phyloP scores from a whole-genome alignment of 768 basidiomycete genomes.

The Termitomyces sp. region DNA sequence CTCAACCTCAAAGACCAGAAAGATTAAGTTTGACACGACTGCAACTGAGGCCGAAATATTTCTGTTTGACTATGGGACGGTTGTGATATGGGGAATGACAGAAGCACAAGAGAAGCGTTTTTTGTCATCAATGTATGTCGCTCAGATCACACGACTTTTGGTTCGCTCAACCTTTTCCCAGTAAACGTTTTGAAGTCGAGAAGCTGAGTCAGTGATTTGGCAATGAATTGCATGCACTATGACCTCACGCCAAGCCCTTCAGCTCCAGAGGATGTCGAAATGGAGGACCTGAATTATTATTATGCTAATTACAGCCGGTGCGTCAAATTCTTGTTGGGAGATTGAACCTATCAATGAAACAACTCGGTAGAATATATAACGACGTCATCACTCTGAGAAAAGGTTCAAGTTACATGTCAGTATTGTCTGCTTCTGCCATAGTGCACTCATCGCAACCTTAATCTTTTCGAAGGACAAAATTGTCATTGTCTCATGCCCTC shows the following conservation, averaged over 20 bases:
- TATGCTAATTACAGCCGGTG: constrained; percentile 96
- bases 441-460: not conserved
- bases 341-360: constrained; percentile 7
- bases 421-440: constrained; percentile 12
- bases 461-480: constrained; percentile 71
- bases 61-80: constrained; percentile 90
- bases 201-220: constrained; percentile 56
- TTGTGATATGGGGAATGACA: constrained; percentile 98
- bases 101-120: constrained; percentile 90
- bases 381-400: constrained; percentile 94
- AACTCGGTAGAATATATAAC: constrained; percentile 75
- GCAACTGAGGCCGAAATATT: constrained; percentile 84
- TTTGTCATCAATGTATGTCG: constrained; percentile 80
- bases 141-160: constrained; percentile 1
- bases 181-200: constrained; percentile 93
- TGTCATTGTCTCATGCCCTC: constrained; percentile 91
- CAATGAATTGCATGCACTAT: constrained; percentile 4
- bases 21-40: constrained; percentile 64
- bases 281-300: constrained; percentile 97
- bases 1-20: constrained; percentile 43
- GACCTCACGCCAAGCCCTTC: constrained; percentile 1
- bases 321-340: constrained; percentile 16
- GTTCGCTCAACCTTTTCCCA: constrained; percentile 28
- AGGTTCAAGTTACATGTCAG: constrained; percentile 94
- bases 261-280: constrained; percentile 89